Evolutionary conservation across 805 yeast genomes (phyloP), one percentile per base, ranked within the genome.

Genomic region (Trichomonascus vanleenenianus): DNA sequence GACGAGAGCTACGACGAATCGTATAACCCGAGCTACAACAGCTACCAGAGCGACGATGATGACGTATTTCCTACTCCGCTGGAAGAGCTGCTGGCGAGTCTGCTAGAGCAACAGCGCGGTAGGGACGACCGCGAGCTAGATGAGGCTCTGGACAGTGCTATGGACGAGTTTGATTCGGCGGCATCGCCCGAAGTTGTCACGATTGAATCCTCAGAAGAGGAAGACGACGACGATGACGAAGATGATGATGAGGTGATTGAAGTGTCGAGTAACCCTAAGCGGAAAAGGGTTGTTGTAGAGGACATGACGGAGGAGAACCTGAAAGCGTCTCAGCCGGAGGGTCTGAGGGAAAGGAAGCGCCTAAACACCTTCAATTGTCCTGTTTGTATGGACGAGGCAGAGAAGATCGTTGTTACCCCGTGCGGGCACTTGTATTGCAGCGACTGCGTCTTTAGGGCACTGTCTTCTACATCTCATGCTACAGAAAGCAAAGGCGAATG

Each of bases 371-470:
- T 57, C 16, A 51, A 35, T 15, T 65, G 70, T 47, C 59, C 65
- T 8, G 63, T 65, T 18, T 65, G 70, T 40, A 52, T 61, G n/a
- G 68, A 62, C 8, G 44, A 49, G 16, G 67, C 68, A 2, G 59
- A 60, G 12, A 50, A 31, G 12, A 40, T 59, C 7, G 60, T 58
- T 3, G 60, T 59, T 8, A 61, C 68, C 0, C 60, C 62, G 3
- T 65, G 70, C 50, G 70, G 68, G 15, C 70, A 65, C 46, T 27
- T 65, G 46, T 65, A 62, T 42, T 65, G 70, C 50, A 40, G 51
- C 32, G 63, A 63, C 30, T 65, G 70, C 46, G 52, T 65, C 1
- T 61, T 56, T 44, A 46, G 51, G 30, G 68, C 68, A 9, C 52
- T 66, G 12, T 35, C 56, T 4, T 53, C 64, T 5, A 43, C 58